Conservation (phyloP, 768 basidiomycete genomes). For the Piloderma croceum region DNA sequence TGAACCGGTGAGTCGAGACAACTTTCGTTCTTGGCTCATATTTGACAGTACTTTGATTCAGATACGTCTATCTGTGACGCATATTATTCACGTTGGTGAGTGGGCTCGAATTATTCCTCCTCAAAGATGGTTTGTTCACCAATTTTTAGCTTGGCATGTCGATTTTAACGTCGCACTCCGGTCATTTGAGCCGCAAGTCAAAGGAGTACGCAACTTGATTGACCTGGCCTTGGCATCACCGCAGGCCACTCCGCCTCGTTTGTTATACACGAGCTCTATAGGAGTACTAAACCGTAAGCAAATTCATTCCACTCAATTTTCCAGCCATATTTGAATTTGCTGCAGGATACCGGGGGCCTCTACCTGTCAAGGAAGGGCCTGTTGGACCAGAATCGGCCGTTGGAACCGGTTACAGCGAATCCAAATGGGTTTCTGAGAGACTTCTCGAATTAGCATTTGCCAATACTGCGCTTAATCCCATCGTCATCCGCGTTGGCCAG, state of each 20-base stretch:
- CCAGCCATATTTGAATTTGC: conserved; percentile 7
- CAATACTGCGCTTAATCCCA: conserved; percentile 25
- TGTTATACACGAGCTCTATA: conserved; percentile 39
- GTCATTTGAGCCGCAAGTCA: conserved; percentile 47
- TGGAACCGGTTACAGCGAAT: conserved; percentile 10
- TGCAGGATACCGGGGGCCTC: conserved; percentile 14
- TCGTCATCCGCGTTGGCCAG: conserved; percentile 30
- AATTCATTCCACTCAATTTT: conserved; percentile 12
- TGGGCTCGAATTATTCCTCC: too few relatives aligned
- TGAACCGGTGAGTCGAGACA: conserved; percentile 14
- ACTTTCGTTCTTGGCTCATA: not conserved
- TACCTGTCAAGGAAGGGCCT: conserved; percentile 36
- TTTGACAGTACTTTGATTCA: conserved; percentile 7
- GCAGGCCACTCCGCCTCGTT: conserved; percentile 20
- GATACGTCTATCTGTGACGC: conserved; percentile 26
- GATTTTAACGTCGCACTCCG: conserved; percentile 47
- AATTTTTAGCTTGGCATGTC: conserved; percentile 47
- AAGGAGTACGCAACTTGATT: conserved; percentile 41
- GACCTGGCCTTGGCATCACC: conserved; percentile 33
- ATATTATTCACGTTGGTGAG: conserved; percentile 40
- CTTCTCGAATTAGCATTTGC: conserved; percentile 25
- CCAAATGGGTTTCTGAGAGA: conserved; percentile 12
- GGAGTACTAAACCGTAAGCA: conserved; percentile 30
- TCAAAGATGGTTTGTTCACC: not conserved
- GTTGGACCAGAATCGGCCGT: conserved; percentile 27